These are phyloP conservation scores for Drechslera avenae DNA, from an alignment of 2,329 filamentous ascomycete species.

Conservation along the genomic window DNA sequence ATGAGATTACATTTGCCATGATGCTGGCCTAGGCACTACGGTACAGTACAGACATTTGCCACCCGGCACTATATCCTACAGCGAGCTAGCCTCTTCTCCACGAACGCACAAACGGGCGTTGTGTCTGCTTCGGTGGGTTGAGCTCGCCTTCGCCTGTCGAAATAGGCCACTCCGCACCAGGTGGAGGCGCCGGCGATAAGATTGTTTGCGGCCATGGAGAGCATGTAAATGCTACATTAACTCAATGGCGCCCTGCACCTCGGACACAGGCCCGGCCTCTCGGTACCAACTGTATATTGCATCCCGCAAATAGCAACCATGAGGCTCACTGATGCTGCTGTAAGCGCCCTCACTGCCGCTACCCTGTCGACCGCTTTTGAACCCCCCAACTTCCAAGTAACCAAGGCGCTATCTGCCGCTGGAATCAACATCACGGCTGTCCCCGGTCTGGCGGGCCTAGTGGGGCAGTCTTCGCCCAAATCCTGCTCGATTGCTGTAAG, in stretches of 20 bases:
- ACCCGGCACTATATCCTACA: constrained; percentile 2
- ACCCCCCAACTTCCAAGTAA: constrained; percentile 24
- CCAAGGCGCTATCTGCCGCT: constrained; percentile 22
- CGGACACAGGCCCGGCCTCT: constrained; percentile 3
- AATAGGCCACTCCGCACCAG: not conserved
- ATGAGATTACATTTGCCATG: no score
- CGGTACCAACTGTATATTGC: constrained; percentile 3
- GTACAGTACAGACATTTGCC: constrained; percentile 2
- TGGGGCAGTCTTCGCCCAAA: constrained; percentile 7
- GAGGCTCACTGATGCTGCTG: constrained; percentile 9
- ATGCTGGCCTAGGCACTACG: no score
- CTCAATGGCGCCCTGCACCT: constrained; percentile 9
- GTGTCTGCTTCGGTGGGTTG: not conserved
- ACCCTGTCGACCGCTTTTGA: constrained; percentile 19
- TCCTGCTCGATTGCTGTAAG: constrained; percentile 31
- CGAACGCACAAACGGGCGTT: constrained; percentile 1
- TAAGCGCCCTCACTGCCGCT: constrained; percentile 2
- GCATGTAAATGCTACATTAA: constrained; percentile 9
- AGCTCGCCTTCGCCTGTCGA: not conserved
- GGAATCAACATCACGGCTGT: constrained; percentile 25
- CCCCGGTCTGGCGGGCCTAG: constrained; percentile 17
- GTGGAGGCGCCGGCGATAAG: constrained; percentile 1
- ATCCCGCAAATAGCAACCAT: constrained; percentile 7
- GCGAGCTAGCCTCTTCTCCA: constrained; percentile 4
- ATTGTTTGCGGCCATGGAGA: not conserved